Percentiles rank a stretch among this genome's conserved stretches.
Evolutionary conservation across 345 rosid species (phyloP).

Genomic region (Kernera saxatilis): DNA sequence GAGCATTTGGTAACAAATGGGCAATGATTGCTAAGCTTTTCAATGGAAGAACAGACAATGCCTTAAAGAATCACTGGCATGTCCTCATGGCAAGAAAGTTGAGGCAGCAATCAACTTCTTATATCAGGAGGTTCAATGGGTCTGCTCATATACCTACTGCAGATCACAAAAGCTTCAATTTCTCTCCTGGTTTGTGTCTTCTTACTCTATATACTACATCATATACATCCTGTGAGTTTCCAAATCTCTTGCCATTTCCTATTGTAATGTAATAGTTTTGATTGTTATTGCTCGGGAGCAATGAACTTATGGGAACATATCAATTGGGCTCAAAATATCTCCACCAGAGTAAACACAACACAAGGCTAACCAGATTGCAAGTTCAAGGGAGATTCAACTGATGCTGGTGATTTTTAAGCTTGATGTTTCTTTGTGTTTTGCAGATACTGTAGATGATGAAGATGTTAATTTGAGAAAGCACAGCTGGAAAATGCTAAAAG

Average conservation of each 20-base stretch:
- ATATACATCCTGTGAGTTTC: not conserved
- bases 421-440: conserved; percentile 10
- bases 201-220: not conserved
- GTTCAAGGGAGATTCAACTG: conserved; percentile 1
- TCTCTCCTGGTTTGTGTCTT: conserved; percentile 24
- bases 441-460: conserved; percentile 30
- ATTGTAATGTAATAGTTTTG: not conserved
- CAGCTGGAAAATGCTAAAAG: conserved; percentile 24
- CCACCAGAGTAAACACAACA: not conserved
- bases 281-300: not conserved
- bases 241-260: not conserved
- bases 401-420: conserved; percentile 6
- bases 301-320: not conserved
- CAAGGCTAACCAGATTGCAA: not conserved
- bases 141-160: conserved; percentile 22
- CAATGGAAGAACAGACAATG: conserved; percentile 64
- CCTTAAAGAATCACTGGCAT: conserved; percentile 68
- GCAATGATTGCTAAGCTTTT: conserved; percentile 56
- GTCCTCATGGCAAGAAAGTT: conserved; percentile 62
- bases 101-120: conserved; percentile 40
- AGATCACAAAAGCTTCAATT: conserved; percentile 12
- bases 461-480: conserved; percentile 17
- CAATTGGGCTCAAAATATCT: not conserved
- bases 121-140: conserved; percentile 28
- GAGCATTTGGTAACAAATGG: conserved; percentile 63